Percentiles rank a stretch among this genome's conserved stretches.
Evolutionary conservation across 2,329 filamentous ascomycete species (phyloP).

Genomic region (Cordyceps fumosorosea): DNA sequence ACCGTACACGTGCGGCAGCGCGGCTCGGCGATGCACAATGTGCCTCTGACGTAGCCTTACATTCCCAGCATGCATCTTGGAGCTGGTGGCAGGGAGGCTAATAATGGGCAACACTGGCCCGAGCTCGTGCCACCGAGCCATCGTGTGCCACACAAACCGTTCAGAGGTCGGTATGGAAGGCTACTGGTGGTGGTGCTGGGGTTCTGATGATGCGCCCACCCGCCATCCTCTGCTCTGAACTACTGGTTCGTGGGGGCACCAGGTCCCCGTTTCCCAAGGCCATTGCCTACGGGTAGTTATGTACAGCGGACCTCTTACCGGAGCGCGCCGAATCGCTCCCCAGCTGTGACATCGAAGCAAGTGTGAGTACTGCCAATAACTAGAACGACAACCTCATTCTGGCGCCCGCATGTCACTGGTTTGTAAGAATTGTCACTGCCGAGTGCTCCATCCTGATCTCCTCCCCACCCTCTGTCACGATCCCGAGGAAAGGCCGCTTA

Average conservation of each 20-base stretch:
- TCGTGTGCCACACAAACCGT: neutral
- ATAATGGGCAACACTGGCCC: neutral
- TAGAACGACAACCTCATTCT: neutral
- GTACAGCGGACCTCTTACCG: too few relatives aligned
- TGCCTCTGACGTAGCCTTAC: slow-evolving; percentile 1
- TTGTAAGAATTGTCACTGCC: neutral
- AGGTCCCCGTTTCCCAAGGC: neutral
- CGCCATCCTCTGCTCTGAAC: neutral
- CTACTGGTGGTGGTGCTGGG: neutral
- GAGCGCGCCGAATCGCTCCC: neutral
- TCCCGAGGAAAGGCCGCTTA: slow-evolving; percentile 7
- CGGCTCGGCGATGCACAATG: neutral
- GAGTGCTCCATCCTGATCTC: neutral
- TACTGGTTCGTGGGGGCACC: neutral
- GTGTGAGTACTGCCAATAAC: neutral
- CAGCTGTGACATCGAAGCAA: neutral
- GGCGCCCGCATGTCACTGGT: neutral
- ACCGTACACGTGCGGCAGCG: neutral
- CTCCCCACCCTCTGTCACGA: neutral
- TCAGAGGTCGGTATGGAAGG: neutral
- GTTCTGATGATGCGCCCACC: neutral
- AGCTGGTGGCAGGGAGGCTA: neutral
- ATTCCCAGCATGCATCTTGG: neutral
- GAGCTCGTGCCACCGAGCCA: neutral
- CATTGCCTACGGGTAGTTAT: neutral